Percentiles rank a stretch among this genome's conserved stretches.
These are phyloP conservation scores for Coemansia sp. DNA, from an alignment of 192 early-diverging fungal species.

Conservation along the genomic window DNA sequence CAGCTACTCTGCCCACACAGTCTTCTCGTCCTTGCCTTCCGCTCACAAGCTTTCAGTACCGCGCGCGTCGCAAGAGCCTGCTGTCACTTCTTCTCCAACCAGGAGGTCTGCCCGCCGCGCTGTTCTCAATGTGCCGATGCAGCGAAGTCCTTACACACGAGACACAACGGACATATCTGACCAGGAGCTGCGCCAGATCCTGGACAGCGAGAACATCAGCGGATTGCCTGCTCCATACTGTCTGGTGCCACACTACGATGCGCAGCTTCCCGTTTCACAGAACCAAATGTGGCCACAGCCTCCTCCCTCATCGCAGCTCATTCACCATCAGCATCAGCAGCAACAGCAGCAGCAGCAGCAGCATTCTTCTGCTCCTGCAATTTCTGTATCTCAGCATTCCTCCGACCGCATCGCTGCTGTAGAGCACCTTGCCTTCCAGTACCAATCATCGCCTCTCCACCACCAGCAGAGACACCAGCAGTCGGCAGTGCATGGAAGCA, in stretches of 20 bases:
- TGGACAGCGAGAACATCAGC: slow-evolving; percentile 54
- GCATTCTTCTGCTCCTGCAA: slow-evolving; percentile 1
- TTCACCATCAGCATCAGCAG: slow-evolving; percentile 7
- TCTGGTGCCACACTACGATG: slow-evolving; percentile 46
- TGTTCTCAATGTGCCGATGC: slow-evolving; percentile 44
- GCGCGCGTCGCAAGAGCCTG: slow-evolving; percentile 21
- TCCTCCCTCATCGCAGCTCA: slow-evolving; percentile 7
- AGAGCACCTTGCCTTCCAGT: slow-evolving; percentile 9
- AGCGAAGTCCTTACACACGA: slow-evolving; percentile 48
- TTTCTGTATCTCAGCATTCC: too few species aligned
- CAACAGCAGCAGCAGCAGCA: slow-evolving; percentile 13
- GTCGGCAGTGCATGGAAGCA: slow-evolving; percentile 12
- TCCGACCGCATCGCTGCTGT: too few species aligned
- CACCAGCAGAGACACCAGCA: slow-evolving; percentile 4
- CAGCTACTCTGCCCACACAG: slow-evolving; percentile 10
- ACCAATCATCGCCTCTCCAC: slow-evolving; percentile 1
- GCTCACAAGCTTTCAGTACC: slow-evolving; percentile 26
- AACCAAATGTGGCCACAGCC: slow-evolving; percentile 21
- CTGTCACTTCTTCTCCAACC: slow-evolving; percentile 25
- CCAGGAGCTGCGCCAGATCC: slow-evolving; percentile 53
- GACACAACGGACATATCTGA: slow-evolving; percentile 54
- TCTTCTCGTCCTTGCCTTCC: slow-evolving; percentile 20
- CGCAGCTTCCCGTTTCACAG: slow-evolving; percentile 26
- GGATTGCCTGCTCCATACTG: slow-evolving; percentile 48
- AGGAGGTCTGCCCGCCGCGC: slow-evolving; percentile 32